These are phyloP conservation scores for Arachis hypogaea DNA, from an alignment of 306 rosid species.

Conservation along the genomic window DNA sequence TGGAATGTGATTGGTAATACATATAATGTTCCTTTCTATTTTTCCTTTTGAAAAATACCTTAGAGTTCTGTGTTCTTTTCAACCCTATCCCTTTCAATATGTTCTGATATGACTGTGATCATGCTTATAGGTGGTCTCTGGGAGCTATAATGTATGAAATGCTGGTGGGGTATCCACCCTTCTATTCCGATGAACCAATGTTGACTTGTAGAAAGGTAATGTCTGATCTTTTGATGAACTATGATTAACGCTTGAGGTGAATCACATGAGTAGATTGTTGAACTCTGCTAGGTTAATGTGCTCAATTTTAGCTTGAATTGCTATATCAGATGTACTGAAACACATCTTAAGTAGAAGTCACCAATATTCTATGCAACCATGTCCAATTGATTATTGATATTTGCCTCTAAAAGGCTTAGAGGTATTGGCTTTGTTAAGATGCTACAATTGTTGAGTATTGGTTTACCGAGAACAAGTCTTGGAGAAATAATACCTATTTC, in stretches of 20 bases:
- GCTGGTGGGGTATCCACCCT: slow-evolving; percentile 98
- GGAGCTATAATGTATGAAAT: slow-evolving; percentile 99
- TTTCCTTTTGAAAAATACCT: slow-evolving; percentile 30
- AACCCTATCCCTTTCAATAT: slow-evolving; percentile 17
- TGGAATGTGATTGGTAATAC: slow-evolving; percentile 93
- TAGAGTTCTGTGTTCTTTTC: neutral
- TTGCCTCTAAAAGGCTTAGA: slow-evolving; percentile 6
- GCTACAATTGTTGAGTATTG: neutral
- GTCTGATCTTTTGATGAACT: slow-evolving; percentile 15
- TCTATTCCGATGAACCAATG: slow-evolving; percentile 97
- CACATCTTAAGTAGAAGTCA: too few relatives aligned
- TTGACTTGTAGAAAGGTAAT: slow-evolving; percentile 97
- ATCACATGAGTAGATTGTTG: slow-evolving; percentile 5
- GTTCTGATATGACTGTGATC: slow-evolving; percentile 40
- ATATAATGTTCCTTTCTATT: slow-evolving; percentile 11
- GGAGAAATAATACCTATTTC: neutral
- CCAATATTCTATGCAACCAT: too few relatives aligned
- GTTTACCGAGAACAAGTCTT: neutral
- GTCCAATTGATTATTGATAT: too few relatives aligned
- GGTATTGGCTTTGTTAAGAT: slow-evolving; percentile 18
- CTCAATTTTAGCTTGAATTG: too few relatives aligned
- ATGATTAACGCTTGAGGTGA: slow-evolving; percentile 28
- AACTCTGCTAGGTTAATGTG: slow-evolving; percentile 15
- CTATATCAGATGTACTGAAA: too few relatives aligned
- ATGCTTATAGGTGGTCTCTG: slow-evolving; percentile 88